Evolutionary conservation across 2,329 filamentous ascomycete genomes (phyloP).

Genomic region (Aspergillus brunneoviolaceus): DNA sequence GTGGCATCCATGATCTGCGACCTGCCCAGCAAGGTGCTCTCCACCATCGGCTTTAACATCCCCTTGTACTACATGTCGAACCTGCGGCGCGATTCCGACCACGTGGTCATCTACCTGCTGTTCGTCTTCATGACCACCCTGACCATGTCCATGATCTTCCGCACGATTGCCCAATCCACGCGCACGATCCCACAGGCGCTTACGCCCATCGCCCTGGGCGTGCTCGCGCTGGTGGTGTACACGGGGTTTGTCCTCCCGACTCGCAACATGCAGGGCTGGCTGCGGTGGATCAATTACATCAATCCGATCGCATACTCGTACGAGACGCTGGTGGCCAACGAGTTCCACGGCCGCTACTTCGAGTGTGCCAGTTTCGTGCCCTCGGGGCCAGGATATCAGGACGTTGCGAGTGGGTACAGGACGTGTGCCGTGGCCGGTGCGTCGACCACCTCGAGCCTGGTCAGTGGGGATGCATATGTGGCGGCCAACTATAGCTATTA

Average conservation of each 20-base stretch:
- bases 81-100: constrained; percentile 68
- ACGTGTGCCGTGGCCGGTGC: constrained; percentile 60
- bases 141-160: constrained; percentile 78
- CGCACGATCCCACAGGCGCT: constrained; percentile 58
- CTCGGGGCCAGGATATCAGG: constrained; percentile 30
- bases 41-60: constrained; percentile 71
- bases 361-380: constrained; percentile 47
- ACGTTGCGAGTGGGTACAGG: constrained; percentile 30
- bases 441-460: constrained; percentile 51
- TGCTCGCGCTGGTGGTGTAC: constrained; percentile 42
- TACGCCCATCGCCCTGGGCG: constrained; percentile 51
- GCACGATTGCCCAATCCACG: constrained; percentile 71
- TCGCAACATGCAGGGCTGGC: constrained; percentile 69
- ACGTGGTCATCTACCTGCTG: constrained; percentile 75
- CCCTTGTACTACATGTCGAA: constrained; percentile 82
- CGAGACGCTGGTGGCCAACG: constrained; percentile 76
- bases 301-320: constrained; percentile 77
- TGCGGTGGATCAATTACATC: constrained; percentile 75
- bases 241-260: constrained; percentile 44
- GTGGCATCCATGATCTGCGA: constrained; percentile 14
- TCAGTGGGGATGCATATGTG: constrained; percentile 62
- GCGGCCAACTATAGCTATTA: constrained; percentile 56
- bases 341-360: constrained; percentile 66
- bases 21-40: constrained; percentile 71
- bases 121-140: constrained; percentile 56